Evolutionary conservation across 2,329 filamentous ascomycete species (phyloP), one percentile per base, ranked within the genome.

Genomic region (Rachicladosporium sp.): DNA sequence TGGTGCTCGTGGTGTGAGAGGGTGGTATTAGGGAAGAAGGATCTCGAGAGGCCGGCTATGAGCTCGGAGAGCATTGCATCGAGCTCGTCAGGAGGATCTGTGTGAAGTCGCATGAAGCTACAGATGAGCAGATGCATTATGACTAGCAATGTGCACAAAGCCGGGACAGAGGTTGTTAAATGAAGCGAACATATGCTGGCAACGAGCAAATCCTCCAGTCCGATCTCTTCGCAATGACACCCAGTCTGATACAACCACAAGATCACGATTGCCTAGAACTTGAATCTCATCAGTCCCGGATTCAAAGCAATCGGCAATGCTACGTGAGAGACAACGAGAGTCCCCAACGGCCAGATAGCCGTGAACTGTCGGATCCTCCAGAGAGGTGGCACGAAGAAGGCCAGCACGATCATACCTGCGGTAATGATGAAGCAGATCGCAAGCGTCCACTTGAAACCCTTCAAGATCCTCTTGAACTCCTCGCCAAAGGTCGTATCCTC

Each of bases 1-100:
- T 94, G 86, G 85, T 96, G 88, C 60, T 85, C 82, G 0, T 95
- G 89, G 88, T 96, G 89, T 58, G 76, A 71, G 59, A 70, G 86
- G 44, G 52, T 58, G 8, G 43, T 55, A 6, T 41, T 42, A 4
- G 48, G 52, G 2, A 55, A 53, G 43, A 57, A 55, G 33, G 53
- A 56, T 34, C 13, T 46, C 31, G 46, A 45, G 31, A 40, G 43
- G 9, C 19, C 30, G 10, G 31, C 41, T 6, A 41, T 41, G 35
- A 54, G 51, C 27, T 48, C 46, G 6, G 50, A 53, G 8, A 57
- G 54, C 34, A 43, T 55, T 12, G 44, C 43, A 6, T 53, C 51
- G 5, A 43, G 21, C 4, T 41, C 39, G 19, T 41, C 39, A n/a
- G 38, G 38, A 27, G 27, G 10, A 19, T 41, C 38, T 10, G 11